phyloP scores from a whole-genome alignment of 257 asterid species.

The Solanum tarapatanum region DNA sequence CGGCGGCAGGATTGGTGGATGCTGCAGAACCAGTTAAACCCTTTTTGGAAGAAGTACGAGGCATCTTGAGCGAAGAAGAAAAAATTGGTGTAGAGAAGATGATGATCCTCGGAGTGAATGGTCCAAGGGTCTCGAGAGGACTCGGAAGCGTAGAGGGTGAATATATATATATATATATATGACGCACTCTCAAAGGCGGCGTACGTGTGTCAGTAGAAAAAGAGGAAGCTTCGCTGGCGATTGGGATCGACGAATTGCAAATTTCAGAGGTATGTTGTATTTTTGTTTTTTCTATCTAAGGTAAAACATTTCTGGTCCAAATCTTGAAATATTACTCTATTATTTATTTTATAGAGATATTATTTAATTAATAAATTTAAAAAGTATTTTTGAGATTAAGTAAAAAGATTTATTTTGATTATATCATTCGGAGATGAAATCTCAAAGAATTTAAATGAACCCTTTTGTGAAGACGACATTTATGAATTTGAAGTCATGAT shows the following conservation, averaged over 20 bases:
- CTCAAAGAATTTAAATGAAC: background rate
- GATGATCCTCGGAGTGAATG: background rate
- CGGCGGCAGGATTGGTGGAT: constrained; percentile 53
- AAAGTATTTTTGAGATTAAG: too few relatives aligned
- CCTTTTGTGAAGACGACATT: too few relatives aligned
- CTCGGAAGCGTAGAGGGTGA: background rate
- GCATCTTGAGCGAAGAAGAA: constrained; percentile 32
- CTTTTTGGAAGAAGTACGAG: constrained; percentile 68
- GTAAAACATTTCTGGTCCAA: too few relatives aligned
- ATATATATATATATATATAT: background rate
- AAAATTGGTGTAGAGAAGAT: background rate
- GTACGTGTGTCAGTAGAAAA: background rate
- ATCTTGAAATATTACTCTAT: too few relatives aligned
- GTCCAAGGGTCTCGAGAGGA: background rate
- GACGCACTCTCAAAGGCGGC: background rate
- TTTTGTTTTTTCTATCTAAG: background rate
- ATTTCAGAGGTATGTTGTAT: background rate
- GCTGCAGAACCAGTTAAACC: constrained; percentile 35
- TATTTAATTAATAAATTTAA: too few relatives aligned
- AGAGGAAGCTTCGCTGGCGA: background rate
- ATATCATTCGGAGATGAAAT: background rate
- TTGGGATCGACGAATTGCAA: background rate
- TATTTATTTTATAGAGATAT: too few relatives aligned
- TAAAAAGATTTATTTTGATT: background rate
- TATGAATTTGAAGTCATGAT: background rate